Evolutionary conservation across 1,139 yeast species (phyloP), one percentile per base, ranked within the genome.

Genomic region (Magnusiomyces clavatus): DNA sequence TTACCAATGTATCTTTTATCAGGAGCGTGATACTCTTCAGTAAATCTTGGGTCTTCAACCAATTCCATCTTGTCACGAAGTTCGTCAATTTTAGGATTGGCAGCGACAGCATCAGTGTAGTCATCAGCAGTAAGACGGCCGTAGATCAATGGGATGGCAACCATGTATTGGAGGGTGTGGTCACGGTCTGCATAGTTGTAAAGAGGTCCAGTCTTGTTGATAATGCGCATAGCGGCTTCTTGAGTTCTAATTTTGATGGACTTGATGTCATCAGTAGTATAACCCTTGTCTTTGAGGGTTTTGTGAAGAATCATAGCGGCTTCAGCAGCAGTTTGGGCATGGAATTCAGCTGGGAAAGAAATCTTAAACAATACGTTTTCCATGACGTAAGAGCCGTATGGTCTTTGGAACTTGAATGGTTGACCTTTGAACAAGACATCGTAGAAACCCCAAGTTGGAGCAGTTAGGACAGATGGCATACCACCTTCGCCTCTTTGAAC

Each of bases 301-400:
- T 63, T 57, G 61, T 75, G 70, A 17, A 76, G 68, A 20, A 69
- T 73, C 66, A 78, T 61, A 41, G 83, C 77, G 41, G 80, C 80
- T 61, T 78, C 83, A 35, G 74, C 82, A 13, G 83, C 83, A 40
- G 83, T 78, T 64, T 78, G 83, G n/a, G 83, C 82, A 62, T 79
- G 83, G 67, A 78, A 78, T 64, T 78, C 83, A 24, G 83, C 83
- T n/a, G 83, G 83, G 71, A 74, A 78, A 1, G 82, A 77, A 56
- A 79, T 78, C 68, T 78, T 79, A 68, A 79, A 79, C 51, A 78
- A 63, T 16, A 78, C 77, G 59, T 78, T 78, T 65, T 78, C 83
- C 83, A 78, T 79, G n/a, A 78, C 83, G 60, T 78, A 78, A 3
- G 80, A 75, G 45, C 79, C 81, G 58, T 71, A 78, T 34, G 62